phyloP scores from a whole-genome alignment of 345 rosid genomes.

The Pseudoturritis turrita region DNA sequence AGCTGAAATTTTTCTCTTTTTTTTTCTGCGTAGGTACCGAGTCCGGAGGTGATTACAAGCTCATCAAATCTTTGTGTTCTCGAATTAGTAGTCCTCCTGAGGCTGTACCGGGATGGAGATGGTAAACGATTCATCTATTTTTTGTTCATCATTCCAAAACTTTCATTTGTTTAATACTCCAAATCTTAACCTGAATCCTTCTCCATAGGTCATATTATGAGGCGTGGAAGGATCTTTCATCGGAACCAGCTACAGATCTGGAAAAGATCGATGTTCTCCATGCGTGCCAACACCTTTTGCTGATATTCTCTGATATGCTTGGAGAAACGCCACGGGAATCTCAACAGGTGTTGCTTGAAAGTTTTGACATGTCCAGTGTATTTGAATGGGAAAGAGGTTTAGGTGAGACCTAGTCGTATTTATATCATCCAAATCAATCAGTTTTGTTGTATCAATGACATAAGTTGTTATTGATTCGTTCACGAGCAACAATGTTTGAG shows the following conservation, averaged over 20 bases:
- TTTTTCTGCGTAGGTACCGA: constrained; percentile 32
- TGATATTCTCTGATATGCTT: constrained; percentile 39
- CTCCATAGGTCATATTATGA: constrained; percentile 63
- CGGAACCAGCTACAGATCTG: constrained; percentile 33
- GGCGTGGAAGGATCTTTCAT: constrained; percentile 56
- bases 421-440: constrained; percentile 4
- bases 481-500: background rate
- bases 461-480: background rate
- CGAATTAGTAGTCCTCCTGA: constrained; percentile 63
- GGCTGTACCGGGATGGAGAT: constrained; percentile 76
- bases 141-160: constrained; percentile 4
- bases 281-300: constrained; percentile 55
- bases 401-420: constrained; percentile 21
- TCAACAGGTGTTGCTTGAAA: constrained; percentile 31
- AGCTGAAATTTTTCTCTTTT: background rate
- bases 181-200: background rate
- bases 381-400: constrained; percentile 60
- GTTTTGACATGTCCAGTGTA: constrained; percentile 36
- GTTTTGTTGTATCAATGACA: constrained; percentile 15
- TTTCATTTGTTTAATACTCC: too few relatives aligned
- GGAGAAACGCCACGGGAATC: constrained; percentile 36
- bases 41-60: constrained; percentile 8
- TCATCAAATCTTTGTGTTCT: constrained; percentile 34
- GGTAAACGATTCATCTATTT: constrained; percentile 41
- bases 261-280: constrained; percentile 57